A percentile compares a stretch with the other conserved stretches of the same genome.
Conservation (phyloP, 331 rosid species). For the Pyracantha coccinea region DNA sequence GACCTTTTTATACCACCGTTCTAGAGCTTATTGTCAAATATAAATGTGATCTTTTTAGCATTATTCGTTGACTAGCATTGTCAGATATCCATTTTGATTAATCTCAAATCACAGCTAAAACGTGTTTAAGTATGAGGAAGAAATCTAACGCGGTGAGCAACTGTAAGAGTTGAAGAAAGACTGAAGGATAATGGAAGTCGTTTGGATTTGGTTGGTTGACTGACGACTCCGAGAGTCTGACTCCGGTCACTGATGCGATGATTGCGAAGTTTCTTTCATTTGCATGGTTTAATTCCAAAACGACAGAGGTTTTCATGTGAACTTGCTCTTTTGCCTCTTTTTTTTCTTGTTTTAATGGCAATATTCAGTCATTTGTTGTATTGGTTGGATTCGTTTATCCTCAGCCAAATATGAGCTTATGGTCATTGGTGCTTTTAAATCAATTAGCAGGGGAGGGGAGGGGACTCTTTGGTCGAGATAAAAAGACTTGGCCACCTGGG, state of each 20-base stretch:
- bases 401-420: not conserved
- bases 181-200: not conserved
- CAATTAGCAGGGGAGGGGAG: not conserved
- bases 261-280: conserved; percentile 8
- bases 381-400: not conserved
- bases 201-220: conserved; percentile 9
- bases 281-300: not conserved
- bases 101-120: not conserved
- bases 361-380: not conserved
- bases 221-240: not conserved
- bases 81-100: too few species aligned
- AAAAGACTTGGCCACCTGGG: not conserved
- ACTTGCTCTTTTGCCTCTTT: not conserved
- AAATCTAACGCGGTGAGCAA: not conserved
- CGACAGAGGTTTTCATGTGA: not conserved
- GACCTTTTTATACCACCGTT: too few species aligned
- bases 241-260: conserved; percentile 12
- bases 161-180: not conserved
- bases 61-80: too few species aligned
- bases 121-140: conserved; percentile 5
- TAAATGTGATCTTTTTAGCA: too few species aligned
- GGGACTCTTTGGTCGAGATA: not conserved
- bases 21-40: too few species aligned
- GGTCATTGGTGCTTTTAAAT: not conserved
- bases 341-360: not conserved